A percentile compares a stretch with the other conserved stretches of the same genome.
Conservation (phyloP, 805 yeast genomes). For the Saturnispora gosingensis region DNA sequence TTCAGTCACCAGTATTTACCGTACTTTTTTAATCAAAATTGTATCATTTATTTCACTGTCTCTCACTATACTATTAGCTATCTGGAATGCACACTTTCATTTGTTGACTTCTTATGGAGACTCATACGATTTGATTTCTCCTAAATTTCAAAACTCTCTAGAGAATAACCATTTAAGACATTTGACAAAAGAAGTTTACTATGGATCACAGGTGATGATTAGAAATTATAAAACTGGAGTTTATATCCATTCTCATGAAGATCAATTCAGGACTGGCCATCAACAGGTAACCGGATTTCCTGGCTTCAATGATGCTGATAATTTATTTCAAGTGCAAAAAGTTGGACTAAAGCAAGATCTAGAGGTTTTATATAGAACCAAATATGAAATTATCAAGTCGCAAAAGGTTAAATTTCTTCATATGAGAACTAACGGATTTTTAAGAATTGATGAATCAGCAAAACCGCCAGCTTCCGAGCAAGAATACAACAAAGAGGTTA, state of each 20-base stretch:
- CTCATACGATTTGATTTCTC: constrained; percentile 54
- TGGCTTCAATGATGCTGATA: constrained; percentile 49
- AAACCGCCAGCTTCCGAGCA: constrained; percentile 88
- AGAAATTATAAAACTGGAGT: constrained; percentile 69
- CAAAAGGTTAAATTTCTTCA: constrained; percentile 63
- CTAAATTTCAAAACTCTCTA: constrained; percentile 58
- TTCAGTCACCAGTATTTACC: constrained; percentile 31
- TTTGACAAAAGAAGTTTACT: constrained; percentile 57
- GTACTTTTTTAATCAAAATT: constrained; percentile 30
- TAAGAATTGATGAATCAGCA: constrained; percentile 52
- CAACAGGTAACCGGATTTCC: constrained; percentile 76
- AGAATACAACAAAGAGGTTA: constrained; percentile 81
- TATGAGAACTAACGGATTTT: constrained; percentile 50
- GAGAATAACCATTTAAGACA: constrained; percentile 30
- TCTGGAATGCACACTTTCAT: constrained; percentile 51
- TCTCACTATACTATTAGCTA: constrained; percentile 41
- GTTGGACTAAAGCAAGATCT: constrained; percentile 26
- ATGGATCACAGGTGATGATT: constrained; percentile 62
- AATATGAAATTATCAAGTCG: constrained; percentile 34
- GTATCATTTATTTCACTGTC: constrained; percentile 46
- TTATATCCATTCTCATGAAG: constrained; percentile 72
- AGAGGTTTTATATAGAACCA: constrained; percentile 30
- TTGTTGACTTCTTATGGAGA: constrained; percentile 41
- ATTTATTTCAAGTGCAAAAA: constrained; percentile 65
- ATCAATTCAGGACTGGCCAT: constrained; percentile 42